These are phyloP conservation scores for Saprolegnia parasitica DNA, from an alignment of 352 stramenopile species.

Conservation along the genomic window DNA sequence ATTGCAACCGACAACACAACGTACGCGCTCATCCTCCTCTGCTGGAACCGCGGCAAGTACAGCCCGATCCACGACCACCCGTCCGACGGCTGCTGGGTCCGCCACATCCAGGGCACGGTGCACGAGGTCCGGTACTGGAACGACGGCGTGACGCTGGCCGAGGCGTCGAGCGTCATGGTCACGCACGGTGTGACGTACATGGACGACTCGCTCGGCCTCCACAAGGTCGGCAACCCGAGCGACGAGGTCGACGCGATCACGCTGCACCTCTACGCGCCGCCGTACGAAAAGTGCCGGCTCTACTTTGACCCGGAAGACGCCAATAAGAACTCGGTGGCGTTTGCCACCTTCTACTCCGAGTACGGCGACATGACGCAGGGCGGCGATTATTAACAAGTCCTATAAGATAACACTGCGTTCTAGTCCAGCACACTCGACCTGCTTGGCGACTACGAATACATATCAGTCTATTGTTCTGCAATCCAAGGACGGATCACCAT, in stretches of 20 bases:
- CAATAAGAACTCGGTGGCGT: conserved; percentile 54
- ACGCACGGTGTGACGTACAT: conserved; percentile 81
- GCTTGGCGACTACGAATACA: no score
- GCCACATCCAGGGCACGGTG: conserved; percentile 79
- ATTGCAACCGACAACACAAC: conserved; percentile 89
- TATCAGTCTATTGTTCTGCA: no score
- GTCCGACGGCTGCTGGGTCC: conserved; percentile 89
- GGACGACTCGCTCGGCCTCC: conserved; percentile 88
- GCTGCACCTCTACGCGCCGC: conserved; percentile 90
- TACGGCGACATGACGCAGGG: conserved; percentile 45
- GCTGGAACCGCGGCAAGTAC: conserved; percentile 88
- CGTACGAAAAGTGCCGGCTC: conserved; percentile 87
- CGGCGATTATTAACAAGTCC: conserved; percentile 13
- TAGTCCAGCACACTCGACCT: no score
- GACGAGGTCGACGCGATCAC: conserved; percentile 73
- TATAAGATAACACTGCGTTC: background rate
- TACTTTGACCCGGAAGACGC: conserved; percentile 74
- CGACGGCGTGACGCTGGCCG: conserved; percentile 38
- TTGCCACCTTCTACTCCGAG: conserved; percentile 79
- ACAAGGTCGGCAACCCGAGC: conserved; percentile 87
- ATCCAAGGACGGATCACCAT: no score
- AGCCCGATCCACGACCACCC: conserved; percentile 92
- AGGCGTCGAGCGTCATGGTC: conserved; percentile 55
- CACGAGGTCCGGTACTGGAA: conserved; percentile 86
- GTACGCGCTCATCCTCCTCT: conserved; percentile 92